phyloP scores from a whole-genome alignment of 805 yeast genomes.

The Hanseniaspora clermontiae region DNA sequence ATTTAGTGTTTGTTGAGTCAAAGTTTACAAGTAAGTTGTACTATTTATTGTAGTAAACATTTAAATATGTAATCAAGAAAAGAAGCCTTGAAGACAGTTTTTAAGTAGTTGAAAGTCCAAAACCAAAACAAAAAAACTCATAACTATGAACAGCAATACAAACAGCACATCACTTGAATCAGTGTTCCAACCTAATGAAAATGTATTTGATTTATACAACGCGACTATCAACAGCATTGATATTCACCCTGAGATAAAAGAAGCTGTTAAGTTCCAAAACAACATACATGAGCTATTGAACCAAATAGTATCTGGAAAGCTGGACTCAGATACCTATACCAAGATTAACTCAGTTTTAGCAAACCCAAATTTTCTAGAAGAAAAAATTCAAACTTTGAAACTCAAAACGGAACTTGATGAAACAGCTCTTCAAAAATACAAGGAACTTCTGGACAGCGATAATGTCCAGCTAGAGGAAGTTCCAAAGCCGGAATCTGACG shows the following conservation, averaged over 20 bases:
- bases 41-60: background rate
- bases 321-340: background rate
- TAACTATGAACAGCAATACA: too few relatives aligned
- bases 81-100: too few relatives aligned
- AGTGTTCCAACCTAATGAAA: background rate
- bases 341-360: background rate
- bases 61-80: background rate
- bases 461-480: background rate
- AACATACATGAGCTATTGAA: background rate
- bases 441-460: background rate
- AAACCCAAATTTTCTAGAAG: background rate
- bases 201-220: background rate
- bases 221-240: background rate
- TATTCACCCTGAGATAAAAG: background rate
- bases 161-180: too few relatives aligned
- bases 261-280: background rate
- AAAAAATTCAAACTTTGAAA: background rate
- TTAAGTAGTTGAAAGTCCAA: too few relatives aligned
- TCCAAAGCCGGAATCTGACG: background rate
- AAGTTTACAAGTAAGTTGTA: too few relatives aligned
- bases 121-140: too few relatives aligned
- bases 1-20: too few relatives aligned
- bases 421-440: background rate
- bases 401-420: background rate
- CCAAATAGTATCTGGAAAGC: background rate